Evolutionary conservation across 495 filamentous ascomycete species (phyloP).

Genomic region (Penicillium salamii): DNA sequence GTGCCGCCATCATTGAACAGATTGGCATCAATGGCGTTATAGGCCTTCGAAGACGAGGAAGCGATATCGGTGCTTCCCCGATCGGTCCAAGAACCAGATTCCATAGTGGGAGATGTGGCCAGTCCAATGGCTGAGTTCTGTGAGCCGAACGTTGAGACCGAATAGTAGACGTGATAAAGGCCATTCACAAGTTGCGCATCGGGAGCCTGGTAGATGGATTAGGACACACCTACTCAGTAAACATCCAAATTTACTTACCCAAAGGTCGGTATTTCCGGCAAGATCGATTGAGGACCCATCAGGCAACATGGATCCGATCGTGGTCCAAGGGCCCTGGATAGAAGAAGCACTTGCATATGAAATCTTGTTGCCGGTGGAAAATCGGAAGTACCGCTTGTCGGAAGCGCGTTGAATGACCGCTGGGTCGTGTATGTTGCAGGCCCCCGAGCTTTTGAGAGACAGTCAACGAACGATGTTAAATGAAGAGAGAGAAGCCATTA

Average conservation of each 20-base stretch:
- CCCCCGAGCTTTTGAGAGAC: constrained; percentile 33
- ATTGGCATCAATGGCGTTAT: constrained; percentile 75
- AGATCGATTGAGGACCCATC: constrained; percentile 59
- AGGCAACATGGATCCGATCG: constrained; percentile 56
- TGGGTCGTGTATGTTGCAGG: constrained; percentile 64
- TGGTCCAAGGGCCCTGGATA: constrained; percentile 66
- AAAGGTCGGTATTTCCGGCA: constrained; percentile 58
- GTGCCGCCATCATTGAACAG: constrained; percentile 47
- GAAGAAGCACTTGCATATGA: constrained; percentile 58
- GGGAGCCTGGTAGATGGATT: constrained; percentile 53
- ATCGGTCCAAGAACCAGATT: constrained; percentile 57
- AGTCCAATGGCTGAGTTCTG: constrained; percentile 67
- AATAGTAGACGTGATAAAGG: constrained; percentile 70
- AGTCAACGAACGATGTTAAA: neutral
- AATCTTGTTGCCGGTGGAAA: constrained; percentile 66
- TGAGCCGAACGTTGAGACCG: constrained; percentile 64
- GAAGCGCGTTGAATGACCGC: constrained; percentile 57
- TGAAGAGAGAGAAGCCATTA: neutral
- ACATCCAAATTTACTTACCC: constrained; percentile 44
- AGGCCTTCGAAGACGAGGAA: constrained; percentile 44
- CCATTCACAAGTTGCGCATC: constrained; percentile 55
- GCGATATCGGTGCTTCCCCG: constrained; percentile 51
- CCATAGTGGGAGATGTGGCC: constrained; percentile 61
- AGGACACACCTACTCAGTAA: neutral
- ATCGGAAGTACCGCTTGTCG: constrained; percentile 70